Percentiles rank a stretch among this genome's conserved stretches.
phyloP scores from a whole-genome alignment of 257 asterid species.

The Solanum pimpinellifolium region DNA sequence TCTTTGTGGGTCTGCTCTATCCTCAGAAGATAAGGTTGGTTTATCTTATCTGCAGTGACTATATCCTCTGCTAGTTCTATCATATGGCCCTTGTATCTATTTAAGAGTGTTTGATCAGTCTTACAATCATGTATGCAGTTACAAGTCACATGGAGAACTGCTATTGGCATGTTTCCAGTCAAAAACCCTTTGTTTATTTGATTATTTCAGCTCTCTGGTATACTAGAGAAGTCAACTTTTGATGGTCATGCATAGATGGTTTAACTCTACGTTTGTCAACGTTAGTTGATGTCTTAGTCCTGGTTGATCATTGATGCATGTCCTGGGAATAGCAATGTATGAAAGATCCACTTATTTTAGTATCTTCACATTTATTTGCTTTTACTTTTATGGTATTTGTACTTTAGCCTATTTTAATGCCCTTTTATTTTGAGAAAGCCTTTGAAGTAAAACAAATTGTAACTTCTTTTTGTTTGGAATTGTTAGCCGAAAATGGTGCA shows the following conservation, averaged over 20 bases:
- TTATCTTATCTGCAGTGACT: background rate
- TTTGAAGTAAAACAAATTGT: background rate
- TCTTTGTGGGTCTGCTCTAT: conserved; percentile 83
- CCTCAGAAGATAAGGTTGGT: conserved; percentile 63
- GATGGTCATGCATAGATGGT: background rate
- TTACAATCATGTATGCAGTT: background rate
- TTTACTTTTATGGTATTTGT: background rate
- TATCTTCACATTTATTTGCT: background rate
- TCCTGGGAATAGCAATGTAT: background rate
- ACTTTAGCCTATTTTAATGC: background rate
- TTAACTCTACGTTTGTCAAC: background rate
- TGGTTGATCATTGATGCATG: background rate
- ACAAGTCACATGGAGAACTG: background rate
- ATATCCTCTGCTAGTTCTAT: background rate
- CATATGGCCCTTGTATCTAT: background rate
- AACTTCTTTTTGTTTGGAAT: background rate
- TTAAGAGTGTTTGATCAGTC: background rate
- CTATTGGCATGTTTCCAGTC: background rate
- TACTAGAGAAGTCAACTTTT: background rate
- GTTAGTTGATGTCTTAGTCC: background rate
- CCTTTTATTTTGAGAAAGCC: background rate
- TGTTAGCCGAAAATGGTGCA: background rate
- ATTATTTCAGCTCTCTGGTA: background rate
- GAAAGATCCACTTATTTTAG: background rate
- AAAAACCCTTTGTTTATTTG: background rate